Percentiles rank a stretch among this genome's conserved stretches.
phyloP scores from a whole-genome alignment of 495 filamentous ascomycete species.

The Hypoxylon lenormandii region DNA sequence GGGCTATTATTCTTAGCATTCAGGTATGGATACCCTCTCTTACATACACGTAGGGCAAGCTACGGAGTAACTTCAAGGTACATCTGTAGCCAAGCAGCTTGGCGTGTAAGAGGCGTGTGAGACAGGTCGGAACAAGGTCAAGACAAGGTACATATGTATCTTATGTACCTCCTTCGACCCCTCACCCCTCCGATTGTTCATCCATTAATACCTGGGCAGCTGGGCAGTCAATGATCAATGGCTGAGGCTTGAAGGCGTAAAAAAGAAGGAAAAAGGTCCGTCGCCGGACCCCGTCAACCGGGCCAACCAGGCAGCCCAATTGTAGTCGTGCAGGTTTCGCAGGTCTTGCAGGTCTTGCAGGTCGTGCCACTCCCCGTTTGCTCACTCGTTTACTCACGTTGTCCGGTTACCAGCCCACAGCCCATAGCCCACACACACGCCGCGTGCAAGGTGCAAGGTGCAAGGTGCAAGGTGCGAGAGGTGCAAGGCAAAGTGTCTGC shows the following conservation, averaged over 20 bases:
- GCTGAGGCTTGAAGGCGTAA: too few species aligned
- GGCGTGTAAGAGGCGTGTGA: constrained; percentile 25
- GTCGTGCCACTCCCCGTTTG: constrained; percentile 45
- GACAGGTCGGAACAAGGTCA: constrained; percentile 7
- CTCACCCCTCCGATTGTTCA: constrained; percentile 14
- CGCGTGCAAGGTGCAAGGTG: too few species aligned
- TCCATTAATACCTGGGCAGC: background rate
- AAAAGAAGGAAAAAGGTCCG: constrained; percentile 14
- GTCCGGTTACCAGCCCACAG: constrained; percentile 12
- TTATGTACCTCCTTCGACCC: background rate
- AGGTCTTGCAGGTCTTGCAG: too few species aligned
- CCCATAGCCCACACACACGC: constrained; percentile 28
- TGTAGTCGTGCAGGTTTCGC: constrained; percentile 26
- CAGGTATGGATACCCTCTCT: background rate
- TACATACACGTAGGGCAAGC: background rate
- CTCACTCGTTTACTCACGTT: constrained; percentile 36
- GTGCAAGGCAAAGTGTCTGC: too few species aligned
- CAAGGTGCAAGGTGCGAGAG: too few species aligned
- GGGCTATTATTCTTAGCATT: constrained; percentile 1
- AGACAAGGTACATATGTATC: too few species aligned
- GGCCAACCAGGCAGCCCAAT: constrained; percentile 13
- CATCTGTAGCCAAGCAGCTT: constrained; percentile 36
- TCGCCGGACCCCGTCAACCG: constrained; percentile 44
- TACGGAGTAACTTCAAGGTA: constrained; percentile 34
- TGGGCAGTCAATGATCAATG: background rate